Percentiles rank a stretch among this genome's conserved stretches.
phyloP scores from a whole-genome alignment of 306 rosid species.

The Casuarina glauca region DNA sequence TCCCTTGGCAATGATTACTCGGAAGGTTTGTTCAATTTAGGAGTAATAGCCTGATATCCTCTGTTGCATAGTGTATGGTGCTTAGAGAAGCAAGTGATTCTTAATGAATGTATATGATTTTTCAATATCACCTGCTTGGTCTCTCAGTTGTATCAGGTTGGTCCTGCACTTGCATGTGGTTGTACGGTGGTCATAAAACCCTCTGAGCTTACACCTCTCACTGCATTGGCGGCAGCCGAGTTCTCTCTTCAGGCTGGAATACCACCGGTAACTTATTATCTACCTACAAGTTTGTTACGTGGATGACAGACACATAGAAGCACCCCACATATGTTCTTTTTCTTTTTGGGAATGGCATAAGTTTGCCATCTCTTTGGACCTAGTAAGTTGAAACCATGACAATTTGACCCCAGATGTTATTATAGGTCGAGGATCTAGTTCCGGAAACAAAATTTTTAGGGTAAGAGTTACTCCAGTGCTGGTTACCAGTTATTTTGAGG shows the following conservation, averaged over 20 bases:
- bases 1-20: conserved; percentile 96
- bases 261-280: conserved; percentile 61
- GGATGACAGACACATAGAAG: neutral
- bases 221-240: conserved; percentile 97
- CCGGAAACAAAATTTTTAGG: neutral
- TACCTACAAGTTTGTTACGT: neutral
- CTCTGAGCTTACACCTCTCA: conserved; percentile 94
- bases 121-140: conserved; percentile 21
- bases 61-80: conserved; percentile 19
- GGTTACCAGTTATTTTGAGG: neutral
- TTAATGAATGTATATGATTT: conserved; percentile 4
- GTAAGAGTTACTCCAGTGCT: too few species aligned
- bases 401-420: conserved; percentile 1
- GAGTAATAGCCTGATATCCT: conserved; percentile 23
- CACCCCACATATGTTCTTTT: neutral
- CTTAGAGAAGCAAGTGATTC: conserved; percentile 12
- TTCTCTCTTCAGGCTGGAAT: conserved; percentile 96
- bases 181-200: conserved; percentile 96
- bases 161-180: conserved; percentile 99
- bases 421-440: neutral
- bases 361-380: neutral
- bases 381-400: neutral
- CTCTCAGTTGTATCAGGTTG: conserved; percentile 61
- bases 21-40: conserved; percentile 59
- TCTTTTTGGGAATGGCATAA: neutral